Evolutionary conservation across 208 protist genomes (phyloP), one percentile per base, ranked within the genome.

Genomic region (Trypanosoma mega): DNA sequence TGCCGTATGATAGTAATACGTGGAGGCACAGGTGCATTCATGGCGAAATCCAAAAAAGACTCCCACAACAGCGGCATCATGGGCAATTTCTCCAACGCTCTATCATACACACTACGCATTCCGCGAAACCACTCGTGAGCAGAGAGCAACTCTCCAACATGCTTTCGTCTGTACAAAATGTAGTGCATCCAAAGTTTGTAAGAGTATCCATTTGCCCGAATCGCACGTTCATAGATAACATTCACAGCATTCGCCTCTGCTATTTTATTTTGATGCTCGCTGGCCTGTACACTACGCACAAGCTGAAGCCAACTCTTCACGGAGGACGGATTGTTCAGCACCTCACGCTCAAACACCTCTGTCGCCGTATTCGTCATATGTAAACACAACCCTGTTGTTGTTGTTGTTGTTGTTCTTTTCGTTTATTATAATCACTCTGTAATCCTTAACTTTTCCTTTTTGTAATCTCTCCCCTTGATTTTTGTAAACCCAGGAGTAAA

Each of bases 161-260:
- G 60, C 1, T 77, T 65, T n/a, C 65, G 54, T 23, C 87, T 63
- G 45, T 83, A 89, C 21, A 54, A 33, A 41, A 92, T 72, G 48
- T 94, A 94, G 24, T 57, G 62, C 56, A 49, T 70, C 85, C 88
- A 94, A 11, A 94, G 68, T 59, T 92, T 94, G 66, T 90, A 94
- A 7, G 87, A 94, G 16, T 76, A 78, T 14, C 80, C 70, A 21
- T 87, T 78, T 2, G 76, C 80, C 5, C 84, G 72, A 11, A 92
- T 29, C 1, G 85, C 82, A 11, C 88, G 79, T 56, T 94, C 88
- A 59, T 85, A 94, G 12, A 76, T 70, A 27, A 87, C 54, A 45
- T 80, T 85, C 3, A 87, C 72, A 11, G 79, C 78, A 47, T 92
- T 92, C 23, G 77, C 73, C 39, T 80, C 58, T 14, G 68, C 75